Percentiles rank a stretch among this genome's conserved stretches.
These are phyloP conservation scores for Simplicillium aogashimaense DNA, from an alignment of 2,329 filamentous ascomycete species.

Conservation along the genomic window DNA sequence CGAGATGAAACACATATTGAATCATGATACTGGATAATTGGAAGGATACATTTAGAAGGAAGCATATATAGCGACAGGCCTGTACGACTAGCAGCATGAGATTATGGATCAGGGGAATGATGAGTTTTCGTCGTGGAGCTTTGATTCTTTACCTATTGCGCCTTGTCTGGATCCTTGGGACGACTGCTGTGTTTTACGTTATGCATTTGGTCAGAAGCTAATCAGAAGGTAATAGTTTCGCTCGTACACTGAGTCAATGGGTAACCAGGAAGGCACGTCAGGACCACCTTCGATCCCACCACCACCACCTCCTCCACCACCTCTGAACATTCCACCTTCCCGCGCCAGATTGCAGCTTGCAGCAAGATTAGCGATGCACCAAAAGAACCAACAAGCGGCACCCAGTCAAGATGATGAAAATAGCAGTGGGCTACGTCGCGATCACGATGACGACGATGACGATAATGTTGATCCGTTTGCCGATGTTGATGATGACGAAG, in stretches of 20 bases:
- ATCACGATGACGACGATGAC: slow-evolving; percentile 26
- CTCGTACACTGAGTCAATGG: slow-evolving; percentile 46
- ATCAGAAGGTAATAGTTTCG: slow-evolving; percentile 35
- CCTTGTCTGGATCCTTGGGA: too few relatives aligned
- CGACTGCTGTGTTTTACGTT: too few relatives aligned
- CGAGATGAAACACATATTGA: slow-evolving; percentile 4
- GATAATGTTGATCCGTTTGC: slow-evolving; percentile 35
- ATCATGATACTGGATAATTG: slow-evolving; percentile 1
- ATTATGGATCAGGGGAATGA: neutral
- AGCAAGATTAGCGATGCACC: slow-evolving; percentile 69
- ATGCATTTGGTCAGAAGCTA: too few relatives aligned
- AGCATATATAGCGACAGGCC: too few relatives aligned
- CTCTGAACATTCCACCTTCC: slow-evolving; percentile 77
- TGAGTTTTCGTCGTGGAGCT: slow-evolving; percentile 5
- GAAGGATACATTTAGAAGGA: slow-evolving; percentile 7
- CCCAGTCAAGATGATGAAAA: too few relatives aligned
- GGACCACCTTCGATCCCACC: slow-evolving; percentile 49
- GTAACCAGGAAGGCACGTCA: slow-evolving; percentile 34
- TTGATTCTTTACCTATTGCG: too few relatives aligned
- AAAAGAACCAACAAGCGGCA: slow-evolving; percentile 47
- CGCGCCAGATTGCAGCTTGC: slow-evolving; percentile 83
- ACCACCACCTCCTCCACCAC: slow-evolving; percentile 59
- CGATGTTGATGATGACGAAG: slow-evolving; percentile 40
- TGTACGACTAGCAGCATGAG: too few relatives aligned
- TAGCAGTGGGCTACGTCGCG: slow-evolving; percentile 20